phyloP scores from a whole-genome alignment of 2,329 filamentous ascomycete genomes.

The Coleophoma cylindrospora region DNA sequence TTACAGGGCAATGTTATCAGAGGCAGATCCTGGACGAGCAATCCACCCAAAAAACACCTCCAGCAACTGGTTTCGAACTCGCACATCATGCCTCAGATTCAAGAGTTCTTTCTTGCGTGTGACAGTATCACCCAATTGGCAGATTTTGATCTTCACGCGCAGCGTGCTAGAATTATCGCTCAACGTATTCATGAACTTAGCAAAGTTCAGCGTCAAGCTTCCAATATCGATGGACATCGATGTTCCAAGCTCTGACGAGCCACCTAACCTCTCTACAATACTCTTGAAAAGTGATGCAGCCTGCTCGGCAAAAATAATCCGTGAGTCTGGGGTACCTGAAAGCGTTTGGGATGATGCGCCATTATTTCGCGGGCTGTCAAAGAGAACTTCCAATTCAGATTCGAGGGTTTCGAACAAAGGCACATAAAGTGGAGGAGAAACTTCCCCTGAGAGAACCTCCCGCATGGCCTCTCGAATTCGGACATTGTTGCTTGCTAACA shows the following conservation, averaged over 20 bases:
- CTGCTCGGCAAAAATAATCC: slow-evolving; percentile 64
- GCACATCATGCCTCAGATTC: slow-evolving; percentile 63
- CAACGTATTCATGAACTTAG: slow-evolving; percentile 58
- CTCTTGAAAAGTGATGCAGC: slow-evolving; percentile 58
- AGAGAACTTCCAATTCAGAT: slow-evolving; percentile 57
- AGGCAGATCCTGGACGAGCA: slow-evolving; percentile 51
- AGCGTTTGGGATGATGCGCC: slow-evolving; percentile 15
- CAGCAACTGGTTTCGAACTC: slow-evolving; percentile 62
- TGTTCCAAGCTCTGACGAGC: slow-evolving; percentile 55
- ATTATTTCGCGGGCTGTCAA: slow-evolving; percentile 49
- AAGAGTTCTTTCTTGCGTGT: slow-evolving; percentile 63
- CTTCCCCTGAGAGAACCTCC: slow-evolving; percentile 61
- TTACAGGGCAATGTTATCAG: slow-evolving; percentile 30
- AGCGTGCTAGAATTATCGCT: slow-evolving; percentile 50
- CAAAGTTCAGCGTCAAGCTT: slow-evolving; percentile 58
- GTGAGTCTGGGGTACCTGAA: slow-evolving; percentile 50
- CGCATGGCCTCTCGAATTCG: slow-evolving; percentile 62
- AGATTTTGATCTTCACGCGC: slow-evolving; percentile 64
- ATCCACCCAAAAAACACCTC: slow-evolving; percentile 68
- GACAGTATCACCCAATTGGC: slow-evolving; percentile 60
- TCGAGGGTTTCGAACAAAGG: slow-evolving; percentile 62
- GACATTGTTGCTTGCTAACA: slow-evolving; percentile 59
- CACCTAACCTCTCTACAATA: slow-evolving; percentile 60
- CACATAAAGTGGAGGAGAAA: slow-evolving; percentile 56
- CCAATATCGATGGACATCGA: slow-evolving; percentile 61